These are phyloP conservation scores for Isabelozyma rhagii DNA, from an alignment of 805 yeast genomes.

Conservation along the genomic window DNA sequence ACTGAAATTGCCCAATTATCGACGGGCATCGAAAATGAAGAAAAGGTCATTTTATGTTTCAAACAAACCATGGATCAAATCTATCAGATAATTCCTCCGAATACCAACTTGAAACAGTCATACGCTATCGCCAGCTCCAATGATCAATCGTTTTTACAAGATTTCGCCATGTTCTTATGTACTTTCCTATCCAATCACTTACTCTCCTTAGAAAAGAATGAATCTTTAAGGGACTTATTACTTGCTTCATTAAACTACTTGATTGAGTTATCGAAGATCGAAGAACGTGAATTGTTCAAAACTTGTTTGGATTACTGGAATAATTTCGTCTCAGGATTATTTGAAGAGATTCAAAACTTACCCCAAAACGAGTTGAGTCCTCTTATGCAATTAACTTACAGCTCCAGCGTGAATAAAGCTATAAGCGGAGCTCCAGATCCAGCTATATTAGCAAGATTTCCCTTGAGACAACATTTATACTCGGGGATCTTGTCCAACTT, in stretches of 20 bases:
- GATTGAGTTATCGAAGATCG: conserved; percentile 81
- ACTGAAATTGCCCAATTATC: conserved; percentile 81
- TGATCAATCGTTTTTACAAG: conserved; percentile 93
- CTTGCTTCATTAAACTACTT: conserved; percentile 75
- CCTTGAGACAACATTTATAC: conserved; percentile 84
- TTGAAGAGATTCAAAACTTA: conserved; percentile 78
- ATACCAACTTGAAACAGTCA: conserved; percentile 65
- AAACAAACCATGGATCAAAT: conserved; percentile 71
- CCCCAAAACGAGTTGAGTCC: conserved; percentile 75
- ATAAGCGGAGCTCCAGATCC: conserved; percentile 88
- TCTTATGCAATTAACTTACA: conserved; percentile 61
- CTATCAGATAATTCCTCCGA: conserved; percentile 64
- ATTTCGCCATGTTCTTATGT: conserved; percentile 87
- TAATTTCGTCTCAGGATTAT: conserved; percentile 75
- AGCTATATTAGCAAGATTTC: conserved; percentile 66
- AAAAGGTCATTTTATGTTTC: conserved; percentile 66
- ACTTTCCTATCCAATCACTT: conserved; percentile 80
- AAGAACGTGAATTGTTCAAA: conserved; percentile 94
- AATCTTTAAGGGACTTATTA: conserved; percentile 54
- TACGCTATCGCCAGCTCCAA: conserved; percentile 73
- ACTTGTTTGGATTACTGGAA: conserved; percentile 96
- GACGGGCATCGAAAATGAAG: conserved; percentile 48
- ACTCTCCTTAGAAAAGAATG: conserved; percentile 57
- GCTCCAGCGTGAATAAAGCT: conserved; percentile 34
- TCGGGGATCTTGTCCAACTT: conserved; percentile 74